Base-by-base conservation (phyloP, 2,329 filamentous ascomycete genomes). In the Xylaria sp. region DNA sequence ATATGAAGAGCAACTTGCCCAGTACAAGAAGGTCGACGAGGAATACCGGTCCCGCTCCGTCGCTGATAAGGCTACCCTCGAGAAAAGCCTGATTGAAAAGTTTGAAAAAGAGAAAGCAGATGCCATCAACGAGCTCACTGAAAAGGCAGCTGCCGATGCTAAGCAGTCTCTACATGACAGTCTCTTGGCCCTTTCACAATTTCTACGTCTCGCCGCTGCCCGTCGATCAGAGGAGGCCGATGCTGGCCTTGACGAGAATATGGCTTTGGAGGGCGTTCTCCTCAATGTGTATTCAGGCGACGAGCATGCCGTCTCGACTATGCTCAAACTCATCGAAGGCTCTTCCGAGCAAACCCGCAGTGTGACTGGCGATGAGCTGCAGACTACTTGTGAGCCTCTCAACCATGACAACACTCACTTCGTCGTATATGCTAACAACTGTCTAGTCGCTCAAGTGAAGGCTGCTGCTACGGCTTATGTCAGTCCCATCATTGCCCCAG, bases 201-300 rank as follows among this genome's bases (percentile, higher is more conserved):
- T 95, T 81, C 80, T 95, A 67, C 87, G 90, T 68, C 84, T 93
- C 38, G 92, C 92, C 63, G 92, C 92, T 61, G 88, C 91, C 70
- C 87, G 92, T 68, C 86, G 91, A 70, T 83, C 87, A 19, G 89
- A 92, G 73, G 90, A 91, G 67, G 84, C 81, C 57, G 84, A 90
- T 69, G 83, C 85, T 50, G 78, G 81, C 42, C 76, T 84, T 4
- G 90, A 93, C 60, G 90, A 94, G 79, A 92, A 89, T 77, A 87
- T 88, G 77, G 92, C 91, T 37, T 88, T 95, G 63, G 92, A 96
- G 78, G 91, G 91, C 55, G 88, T 92, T 35, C 82, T 96, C 61
- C 82, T 93, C 49, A 84, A 89, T 63, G 89, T 95, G 33, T 95
- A 96, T 77, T 87, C 87, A 47, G 92, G 92, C 49, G 91, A 94